Base-by-base conservation (phyloP, 2,329 filamentous ascomycete species). In the Chrysoporthe cubensis region DNA sequence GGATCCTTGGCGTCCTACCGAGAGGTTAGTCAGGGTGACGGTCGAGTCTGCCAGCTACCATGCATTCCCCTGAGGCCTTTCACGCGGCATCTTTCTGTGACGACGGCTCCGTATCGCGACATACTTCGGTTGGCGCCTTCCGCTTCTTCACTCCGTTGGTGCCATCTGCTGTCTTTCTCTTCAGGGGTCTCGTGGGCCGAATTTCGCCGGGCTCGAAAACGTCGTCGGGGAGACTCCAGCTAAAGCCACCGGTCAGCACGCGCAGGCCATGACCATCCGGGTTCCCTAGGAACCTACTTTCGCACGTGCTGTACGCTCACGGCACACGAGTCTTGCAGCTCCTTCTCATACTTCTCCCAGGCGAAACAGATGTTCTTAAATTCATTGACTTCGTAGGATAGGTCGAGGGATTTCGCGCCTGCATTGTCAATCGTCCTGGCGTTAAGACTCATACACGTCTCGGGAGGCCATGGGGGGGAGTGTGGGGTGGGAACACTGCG, bases 151-250 rank as follows among this genome's bases (percentile, higher is more conserved):
- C 73, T 70, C 78, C 78, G 71, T 83, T 82, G 56, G 78, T 74
- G 62, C 76, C 74, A 52, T 73, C 71, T 40, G 74, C 71, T 42
- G 72, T 71, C 78, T 87, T 90, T 79, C 81, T 88, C 75, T 85
- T 87, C 64, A 84, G 81, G 18, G 85, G 83, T 68, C 83, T 86
- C 16, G 78, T 76, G 5, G 92, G 92, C 74, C 88, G 91, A 62
- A 83, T 82, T 79, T 99, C 96, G 74, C 92, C 92, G 34, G 89
- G 82, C 60, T 90, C 86, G 76, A 99, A 99, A 2, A 98, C 89
- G 78, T 99, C 95, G 69, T 93, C 90, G 40, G 96, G 96, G 37
- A 99, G 85, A 75, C 94, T 90, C 77, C 92, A 92, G 79, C 94
- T 97, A 75, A 65, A 64, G 46, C 72, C 56, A 73, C 73, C 9